Base-by-base conservation (phyloP, 164 flowering plant species). In the Magnolia kwangsiensis region DNA sequence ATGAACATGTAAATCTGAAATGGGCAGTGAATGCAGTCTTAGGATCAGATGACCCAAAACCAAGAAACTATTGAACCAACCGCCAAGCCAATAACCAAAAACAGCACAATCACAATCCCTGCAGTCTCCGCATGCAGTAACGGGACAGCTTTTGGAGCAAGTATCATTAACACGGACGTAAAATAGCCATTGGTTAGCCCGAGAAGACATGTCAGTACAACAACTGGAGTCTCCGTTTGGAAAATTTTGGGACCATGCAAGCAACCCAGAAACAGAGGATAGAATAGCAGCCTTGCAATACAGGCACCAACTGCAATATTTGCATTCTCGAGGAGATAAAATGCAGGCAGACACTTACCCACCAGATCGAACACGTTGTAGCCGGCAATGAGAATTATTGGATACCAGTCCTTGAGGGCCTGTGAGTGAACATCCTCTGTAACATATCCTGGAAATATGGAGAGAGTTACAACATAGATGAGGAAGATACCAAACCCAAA, bases 371-470 rank as follows among this genome's bases (percentile, higher is more conserved):
- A 96, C 64, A 96, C 86, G 67, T 96, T 94, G 86, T 89, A 96
- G 74, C 87, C 81, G 8, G 96, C 76, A 67, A 96, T 90, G 74
- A 94, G 92, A 72, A 96, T 78, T 78, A 96, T 87, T 0, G 97
- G 81, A 49, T 94, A 94, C 99, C 99, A 94, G 78, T 96, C 98
- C 75, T 87, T 87, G 55, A 96, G 90, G 58, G 83, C 16, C 37
- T 72, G 80, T 0, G 99, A 96, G 79, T 90, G 95, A 55, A 96
- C 97, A 81, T 96, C 98, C 75, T 92, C 99, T 0, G 97, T 92
- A n/a, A 96, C 81, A 69, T 87, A 94, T 29, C 98, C 99, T 6
- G 99, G 99, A 80, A 92, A 96, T 77, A 96, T 96, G 3, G 96
- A 79, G 68, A 96, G 79, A 16, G 98, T 96, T 50, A 96, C 97